Conservation (phyloP, 108 stramenopile genomes). For the Pseudonitzschia multiseries region DNA sequence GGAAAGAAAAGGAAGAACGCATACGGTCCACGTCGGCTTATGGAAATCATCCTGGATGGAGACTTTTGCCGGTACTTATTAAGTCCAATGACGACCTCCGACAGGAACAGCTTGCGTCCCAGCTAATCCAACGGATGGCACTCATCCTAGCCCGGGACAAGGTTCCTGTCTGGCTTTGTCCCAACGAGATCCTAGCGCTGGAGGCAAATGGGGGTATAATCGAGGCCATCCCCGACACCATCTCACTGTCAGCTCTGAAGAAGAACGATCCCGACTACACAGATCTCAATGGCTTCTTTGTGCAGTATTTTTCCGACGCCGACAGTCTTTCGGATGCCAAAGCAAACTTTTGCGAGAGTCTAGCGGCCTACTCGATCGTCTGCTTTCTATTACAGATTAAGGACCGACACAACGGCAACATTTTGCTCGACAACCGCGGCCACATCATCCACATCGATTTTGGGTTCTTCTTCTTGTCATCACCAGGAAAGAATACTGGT, state of each 20-base stretch:
- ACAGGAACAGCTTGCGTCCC: slow-evolving; percentile 93
- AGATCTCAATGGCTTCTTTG: slow-evolving; percentile 83
- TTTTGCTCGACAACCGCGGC: slow-evolving; percentile 91
- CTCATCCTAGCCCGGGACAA: slow-evolving; percentile 83
- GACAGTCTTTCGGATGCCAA: slow-evolving; percentile 76
- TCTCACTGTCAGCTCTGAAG: slow-evolving; percentile 89
- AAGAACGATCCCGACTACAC: slow-evolving; percentile 82
- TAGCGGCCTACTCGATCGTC: slow-evolving; percentile 93
- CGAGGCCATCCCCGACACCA: slow-evolving; percentile 95
- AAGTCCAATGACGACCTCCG: slow-evolving; percentile 97
- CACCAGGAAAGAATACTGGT: slow-evolving; percentile 92
- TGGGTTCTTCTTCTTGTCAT: slow-evolving; percentile 90
- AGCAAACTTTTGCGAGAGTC: slow-evolving; percentile 88
- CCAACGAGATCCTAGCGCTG: slow-evolving; percentile 95
- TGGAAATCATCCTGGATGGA: slow-evolving; percentile 89
- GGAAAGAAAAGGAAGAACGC: slow-evolving; percentile 88
- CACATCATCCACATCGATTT: slow-evolving; percentile 95
- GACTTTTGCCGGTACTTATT: slow-evolving; percentile 90
- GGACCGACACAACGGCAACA: slow-evolving; percentile 97
- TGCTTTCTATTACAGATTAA: slow-evolving; percentile 97
- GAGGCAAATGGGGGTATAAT: slow-evolving; percentile 90
- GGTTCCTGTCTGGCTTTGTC: slow-evolving; percentile 89
- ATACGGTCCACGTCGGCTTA: slow-evolving; percentile 73
- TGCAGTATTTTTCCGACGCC: slow-evolving; percentile 62
- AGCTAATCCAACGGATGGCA: slow-evolving; percentile 89